Evolutionary conservation across 805 yeast species (phyloP).

Genomic region (Candida odintsovae): DNA sequence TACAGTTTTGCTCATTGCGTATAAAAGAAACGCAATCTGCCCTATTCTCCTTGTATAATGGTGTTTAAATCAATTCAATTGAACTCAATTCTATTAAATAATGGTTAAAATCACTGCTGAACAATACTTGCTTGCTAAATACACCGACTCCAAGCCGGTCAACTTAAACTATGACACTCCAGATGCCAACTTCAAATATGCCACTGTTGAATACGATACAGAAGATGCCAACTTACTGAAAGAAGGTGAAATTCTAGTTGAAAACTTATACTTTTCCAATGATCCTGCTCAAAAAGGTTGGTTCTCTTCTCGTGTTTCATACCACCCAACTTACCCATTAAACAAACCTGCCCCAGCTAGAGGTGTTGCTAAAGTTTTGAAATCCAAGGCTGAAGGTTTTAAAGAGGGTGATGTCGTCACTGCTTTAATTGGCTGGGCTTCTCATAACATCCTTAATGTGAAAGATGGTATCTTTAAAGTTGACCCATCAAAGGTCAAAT

Average conservation of each 20-base stretch:
- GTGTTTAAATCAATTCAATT: not conserved
- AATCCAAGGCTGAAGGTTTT: slow-evolving; percentile 36
- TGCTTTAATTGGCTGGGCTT: slow-evolving; percentile 41
- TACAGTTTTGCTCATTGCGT: not conserved
- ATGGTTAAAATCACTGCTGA: slow-evolving; percentile 28
- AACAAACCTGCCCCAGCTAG: slow-evolving; percentile 40
- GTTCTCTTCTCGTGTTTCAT: slow-evolving; percentile 34
- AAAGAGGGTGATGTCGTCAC: slow-evolving; percentile 39
- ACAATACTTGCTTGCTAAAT: slow-evolving; percentile 26
- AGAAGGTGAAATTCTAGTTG: slow-evolving; percentile 37
- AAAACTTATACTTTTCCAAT: slow-evolving; percentile 43
- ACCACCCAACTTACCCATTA: slow-evolving; percentile 30
- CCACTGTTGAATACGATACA: slow-evolving; percentile 15
- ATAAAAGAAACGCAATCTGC: not conserved
- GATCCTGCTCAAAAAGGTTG: slow-evolving; percentile 62
- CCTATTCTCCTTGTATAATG: not conserved
- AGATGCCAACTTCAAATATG: slow-evolving; percentile 26
- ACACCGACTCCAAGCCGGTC: slow-evolving; percentile 21
- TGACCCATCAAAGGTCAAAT: slow-evolving; percentile 19
- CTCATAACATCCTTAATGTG: slow-evolving; percentile 33
- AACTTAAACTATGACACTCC: slow-evolving; percentile 19
- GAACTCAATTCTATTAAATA: not conserved
- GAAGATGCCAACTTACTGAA: slow-evolving; percentile 20
- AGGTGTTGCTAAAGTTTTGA: slow-evolving; percentile 46
- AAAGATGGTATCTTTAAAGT: slow-evolving; percentile 1